Evolutionary conservation across 345 rosid genomes (phyloP).

Genomic region (Anacardium occidentale): DNA sequence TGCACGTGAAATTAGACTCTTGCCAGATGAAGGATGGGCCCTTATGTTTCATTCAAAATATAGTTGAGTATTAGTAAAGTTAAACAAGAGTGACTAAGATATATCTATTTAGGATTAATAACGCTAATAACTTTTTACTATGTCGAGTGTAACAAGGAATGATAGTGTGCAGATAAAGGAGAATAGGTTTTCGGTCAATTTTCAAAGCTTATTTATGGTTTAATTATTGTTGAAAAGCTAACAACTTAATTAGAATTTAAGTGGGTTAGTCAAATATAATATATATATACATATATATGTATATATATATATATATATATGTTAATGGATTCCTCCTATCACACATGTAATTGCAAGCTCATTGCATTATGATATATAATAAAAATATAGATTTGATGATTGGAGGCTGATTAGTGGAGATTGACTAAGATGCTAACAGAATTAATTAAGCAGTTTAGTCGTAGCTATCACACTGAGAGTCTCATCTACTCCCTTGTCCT

Average conservation of each 20-base stretch:
- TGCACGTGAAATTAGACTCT: not conserved
- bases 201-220: not conserved
- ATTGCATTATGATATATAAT: not conserved
- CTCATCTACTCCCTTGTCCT: not conserved
- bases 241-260: not conserved
- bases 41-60: not conserved
- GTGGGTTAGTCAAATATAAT: not conserved
- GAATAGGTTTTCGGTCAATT: no score
- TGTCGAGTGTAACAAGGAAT: no score
- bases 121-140: no score
- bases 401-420: not conserved
- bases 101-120: no score
- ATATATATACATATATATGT: no score
- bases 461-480: not conserved
- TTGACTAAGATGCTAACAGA: not conserved
- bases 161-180: no score
- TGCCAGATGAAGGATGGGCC: not conserved
- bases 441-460: not conserved
- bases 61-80: not conserved
- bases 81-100: no score
- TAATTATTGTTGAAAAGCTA: not conserved
- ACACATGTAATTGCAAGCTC: constrained; percentile 4
- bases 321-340: not conserved
- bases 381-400: not conserved
- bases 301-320: no score